Conservation (phyloP, 2,329 filamentous ascomycete species). For the Xylariales sp. region DNA sequence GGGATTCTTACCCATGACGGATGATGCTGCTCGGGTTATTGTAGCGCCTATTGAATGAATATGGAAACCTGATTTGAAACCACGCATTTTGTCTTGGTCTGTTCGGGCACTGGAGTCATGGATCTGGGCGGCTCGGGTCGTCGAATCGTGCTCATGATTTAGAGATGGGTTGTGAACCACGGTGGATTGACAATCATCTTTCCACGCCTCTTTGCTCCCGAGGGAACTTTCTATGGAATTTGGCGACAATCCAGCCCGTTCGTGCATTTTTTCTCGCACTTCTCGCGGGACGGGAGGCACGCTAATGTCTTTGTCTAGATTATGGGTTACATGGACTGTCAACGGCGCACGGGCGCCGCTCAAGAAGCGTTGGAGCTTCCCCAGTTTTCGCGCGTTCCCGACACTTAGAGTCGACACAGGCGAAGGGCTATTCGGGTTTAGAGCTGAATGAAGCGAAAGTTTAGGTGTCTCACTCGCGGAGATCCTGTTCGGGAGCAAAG, state of each 20-base stretch:
- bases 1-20: slow-evolving; percentile 48
- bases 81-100: slow-evolving; percentile 21
- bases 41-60: slow-evolving; percentile 40
- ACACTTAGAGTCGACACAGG: slow-evolving; percentile 51
- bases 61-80: slow-evolving; percentile 34
- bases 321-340: slow-evolving; percentile 50
- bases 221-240: slow-evolving; percentile 52
- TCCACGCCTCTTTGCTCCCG: slow-evolving; percentile 56
- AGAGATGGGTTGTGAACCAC: neutral
- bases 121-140: neutral
- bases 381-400: slow-evolving; percentile 52
- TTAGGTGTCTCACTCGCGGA: slow-evolving; percentile 31
- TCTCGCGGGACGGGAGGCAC: slow-evolving; percentile 54
- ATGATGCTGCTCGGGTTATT: slow-evolving; percentile 45
- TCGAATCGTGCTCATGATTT: neutral
- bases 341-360: slow-evolving; percentile 51
- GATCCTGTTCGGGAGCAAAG: neutral
- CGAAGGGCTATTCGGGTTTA: slow-evolving; percentile 41
- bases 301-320: slow-evolving; percentile 44
- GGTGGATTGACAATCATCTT: slow-evolving; percentile 62
- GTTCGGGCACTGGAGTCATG: neutral
- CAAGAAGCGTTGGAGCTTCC: slow-evolving; percentile 56
- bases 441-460: slow-evolving; percentile 47
- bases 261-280: slow-evolving; percentile 52
- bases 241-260: slow-evolving; percentile 51